These are phyloP conservation scores for Clavariopsis aquatica DNA, from an alignment of 495 filamentous ascomycete species.

Conservation along the genomic window DNA sequence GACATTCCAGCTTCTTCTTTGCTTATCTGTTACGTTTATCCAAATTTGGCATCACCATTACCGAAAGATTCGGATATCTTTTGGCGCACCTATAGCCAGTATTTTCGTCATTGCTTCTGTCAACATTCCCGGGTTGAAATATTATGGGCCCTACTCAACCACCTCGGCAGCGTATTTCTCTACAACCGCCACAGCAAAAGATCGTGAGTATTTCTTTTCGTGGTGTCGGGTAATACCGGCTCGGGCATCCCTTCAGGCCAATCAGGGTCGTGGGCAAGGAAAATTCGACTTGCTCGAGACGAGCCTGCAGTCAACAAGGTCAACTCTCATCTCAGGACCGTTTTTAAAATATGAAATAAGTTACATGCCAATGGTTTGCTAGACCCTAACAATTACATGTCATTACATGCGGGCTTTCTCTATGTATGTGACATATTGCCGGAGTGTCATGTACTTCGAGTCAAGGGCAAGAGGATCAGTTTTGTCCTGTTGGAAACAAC, in stretches of 20 bases:
- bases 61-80: constrained; percentile 17
- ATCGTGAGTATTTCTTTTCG: neutral
- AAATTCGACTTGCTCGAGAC: neutral
- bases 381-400: too few relatives aligned
- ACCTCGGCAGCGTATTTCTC: neutral
- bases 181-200: neutral
- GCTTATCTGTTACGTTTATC: neutral
- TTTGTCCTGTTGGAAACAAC: too few relatives aligned
- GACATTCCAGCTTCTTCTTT: neutral
- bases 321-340: neutral
- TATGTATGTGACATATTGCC: too few relatives aligned
- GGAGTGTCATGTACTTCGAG: too few relatives aligned
- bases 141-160: neutral
- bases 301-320: neutral
- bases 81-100: constrained; percentile 19
- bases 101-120: neutral
- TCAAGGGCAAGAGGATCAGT: too few relatives aligned
- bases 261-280: neutral
- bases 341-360: too few relatives aligned
- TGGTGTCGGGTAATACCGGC: constrained; percentile 18
- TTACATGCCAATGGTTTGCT: too few relatives aligned
- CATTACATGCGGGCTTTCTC: too few relatives aligned
- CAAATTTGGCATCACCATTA: neutral
- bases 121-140: neutral
- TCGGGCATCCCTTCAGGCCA: neutral